phyloP scores from a whole-genome alignment of 345 rosid species.

The Camelina sativa region DNA sequence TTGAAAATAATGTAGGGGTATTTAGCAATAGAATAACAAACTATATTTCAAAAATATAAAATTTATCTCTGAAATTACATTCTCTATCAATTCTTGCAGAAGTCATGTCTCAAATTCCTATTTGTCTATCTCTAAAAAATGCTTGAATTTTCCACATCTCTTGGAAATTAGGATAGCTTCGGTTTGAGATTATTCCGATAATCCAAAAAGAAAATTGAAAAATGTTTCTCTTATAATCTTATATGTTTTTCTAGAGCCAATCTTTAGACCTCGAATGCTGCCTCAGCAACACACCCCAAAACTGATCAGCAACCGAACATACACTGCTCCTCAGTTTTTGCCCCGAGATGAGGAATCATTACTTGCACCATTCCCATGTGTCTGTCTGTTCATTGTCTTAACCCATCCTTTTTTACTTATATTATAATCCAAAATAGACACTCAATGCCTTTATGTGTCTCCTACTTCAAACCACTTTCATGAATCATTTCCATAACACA shows the following conservation, averaged over 20 bases:
- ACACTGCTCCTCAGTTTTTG: constrained; percentile 30
- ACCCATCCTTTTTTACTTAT: background rate
- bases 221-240: background rate
- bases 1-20: background rate
- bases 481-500: constrained; percentile 36
- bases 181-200: background rate
- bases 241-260: too few relatives aligned
- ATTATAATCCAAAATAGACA: constrained; percentile 2
- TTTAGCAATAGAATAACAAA: background rate
- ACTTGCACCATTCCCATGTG: constrained; percentile 25
- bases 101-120: background rate
- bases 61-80: background rate
- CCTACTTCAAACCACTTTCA: constrained; percentile 39
- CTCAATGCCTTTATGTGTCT: constrained; percentile 39
- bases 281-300: background rate
- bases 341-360: background rate
- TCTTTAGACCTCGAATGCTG: background rate
- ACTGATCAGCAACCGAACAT: constrained; percentile 20
- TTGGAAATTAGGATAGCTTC: background rate
- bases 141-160: background rate
- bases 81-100: background rate
- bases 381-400: constrained; percentile 44
- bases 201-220: background rate
- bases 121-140: background rate
- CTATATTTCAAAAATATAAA: background rate